phyloP scores from a whole-genome alignment of 768 basidiomycete genomes.

The Flagelloscypha sp. region DNA sequence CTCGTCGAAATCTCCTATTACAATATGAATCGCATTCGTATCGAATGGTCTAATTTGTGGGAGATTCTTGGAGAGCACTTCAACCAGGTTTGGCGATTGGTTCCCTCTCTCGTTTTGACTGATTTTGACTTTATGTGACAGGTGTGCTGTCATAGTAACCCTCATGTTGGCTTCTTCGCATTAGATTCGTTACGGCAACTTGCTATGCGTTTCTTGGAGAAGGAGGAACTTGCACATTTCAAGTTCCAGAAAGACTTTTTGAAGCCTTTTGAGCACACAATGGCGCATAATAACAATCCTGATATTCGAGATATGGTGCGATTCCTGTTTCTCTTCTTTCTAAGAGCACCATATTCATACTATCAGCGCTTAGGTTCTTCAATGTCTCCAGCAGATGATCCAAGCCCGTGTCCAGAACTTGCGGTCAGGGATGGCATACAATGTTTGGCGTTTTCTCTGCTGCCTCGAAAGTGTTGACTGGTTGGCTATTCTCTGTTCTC shows the following conservation, averaged over 20 bases:
- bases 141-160: slow-evolving; percentile 98
- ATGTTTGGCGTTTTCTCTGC: slow-evolving; percentile 99
- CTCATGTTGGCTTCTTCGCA: slow-evolving; percentile 93
- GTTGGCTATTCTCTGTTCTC: slow-evolving; percentile 29
- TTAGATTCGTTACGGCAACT: slow-evolving; percentile 93
- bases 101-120: not conserved
- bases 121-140: slow-evolving; percentile 21
- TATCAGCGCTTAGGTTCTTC: slow-evolving; percentile 58
- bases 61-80: slow-evolving; percentile 97
- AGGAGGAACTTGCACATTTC: slow-evolving; percentile 96
- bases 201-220: slow-evolving; percentile 97
- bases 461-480: slow-evolving; percentile 86
- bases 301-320: slow-evolving; percentile 93
- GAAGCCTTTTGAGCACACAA: slow-evolving; percentile 96
- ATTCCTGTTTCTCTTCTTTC: slow-evolving; percentile 4
- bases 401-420: slow-evolving; percentile 91
- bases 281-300: slow-evolving; percentile 92
- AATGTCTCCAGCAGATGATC: slow-evolving; percentile 98
- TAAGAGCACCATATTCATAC: slow-evolving; percentile 3
- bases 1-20: slow-evolving; percentile 99
- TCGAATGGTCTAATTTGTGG: slow-evolving; percentile 99
- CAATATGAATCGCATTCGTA: slow-evolving; percentile 96
- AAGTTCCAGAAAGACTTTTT: slow-evolving; percentile 99
- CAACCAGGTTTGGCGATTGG: slow-evolving; percentile 64
- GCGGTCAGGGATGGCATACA: slow-evolving; percentile 96